Evolutionary conservation across 2,329 filamentous ascomycete genomes (phyloP).

Genomic region (Septoria petroselini): DNA sequence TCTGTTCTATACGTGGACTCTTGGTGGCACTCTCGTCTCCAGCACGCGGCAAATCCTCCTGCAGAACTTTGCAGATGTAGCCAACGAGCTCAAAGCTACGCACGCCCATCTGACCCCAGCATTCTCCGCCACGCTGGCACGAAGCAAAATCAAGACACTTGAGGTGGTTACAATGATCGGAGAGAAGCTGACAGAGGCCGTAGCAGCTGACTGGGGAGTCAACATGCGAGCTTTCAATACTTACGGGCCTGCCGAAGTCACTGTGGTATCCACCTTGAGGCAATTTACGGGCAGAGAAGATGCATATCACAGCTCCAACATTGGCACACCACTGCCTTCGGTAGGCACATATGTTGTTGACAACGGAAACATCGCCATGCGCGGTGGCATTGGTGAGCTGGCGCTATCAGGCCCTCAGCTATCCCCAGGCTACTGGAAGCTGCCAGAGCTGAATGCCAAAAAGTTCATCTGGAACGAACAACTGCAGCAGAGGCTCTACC

Average conservation of each 20-base stretch:
- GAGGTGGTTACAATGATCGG: conserved; percentile 24
- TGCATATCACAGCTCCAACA: conserved; percentile 18
- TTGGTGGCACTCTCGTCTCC: conserved; percentile 18
- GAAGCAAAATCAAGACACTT: conserved; percentile 15
- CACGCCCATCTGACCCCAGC: conserved; percentile 22
- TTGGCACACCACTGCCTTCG: conserved; percentile 15
- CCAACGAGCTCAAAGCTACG: conserved; percentile 19
- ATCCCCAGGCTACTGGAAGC: conserved; percentile 35
- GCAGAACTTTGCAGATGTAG: conserved; percentile 19
- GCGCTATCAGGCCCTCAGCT: conserved; percentile 36
- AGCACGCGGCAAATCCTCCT: conserved; percentile 20
- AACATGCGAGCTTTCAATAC: conserved; percentile 20
- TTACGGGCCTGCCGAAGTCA: conserved; percentile 19
- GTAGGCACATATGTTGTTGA: conserved; percentile 17
- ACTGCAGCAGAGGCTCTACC: conserved; percentile 37
- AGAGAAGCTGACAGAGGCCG: conserved; percentile 20
- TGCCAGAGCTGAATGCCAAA: conserved; percentile 33
- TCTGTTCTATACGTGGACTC: conserved; percentile 20
- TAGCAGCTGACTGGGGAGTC: conserved; percentile 19
- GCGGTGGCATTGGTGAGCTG: conserved; percentile 33
- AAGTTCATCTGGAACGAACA: conserved; percentile 50
- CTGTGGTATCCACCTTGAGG: conserved; percentile 20
- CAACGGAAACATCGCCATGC: conserved; percentile 12
- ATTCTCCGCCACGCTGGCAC: conserved; percentile 16
- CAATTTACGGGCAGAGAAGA: conserved; percentile 18